Evolutionary conservation across 495 filamentous ascomycete species (phyloP), one percentile per base, ranked within the genome.

Genomic region (Letharia columbiana): DNA sequence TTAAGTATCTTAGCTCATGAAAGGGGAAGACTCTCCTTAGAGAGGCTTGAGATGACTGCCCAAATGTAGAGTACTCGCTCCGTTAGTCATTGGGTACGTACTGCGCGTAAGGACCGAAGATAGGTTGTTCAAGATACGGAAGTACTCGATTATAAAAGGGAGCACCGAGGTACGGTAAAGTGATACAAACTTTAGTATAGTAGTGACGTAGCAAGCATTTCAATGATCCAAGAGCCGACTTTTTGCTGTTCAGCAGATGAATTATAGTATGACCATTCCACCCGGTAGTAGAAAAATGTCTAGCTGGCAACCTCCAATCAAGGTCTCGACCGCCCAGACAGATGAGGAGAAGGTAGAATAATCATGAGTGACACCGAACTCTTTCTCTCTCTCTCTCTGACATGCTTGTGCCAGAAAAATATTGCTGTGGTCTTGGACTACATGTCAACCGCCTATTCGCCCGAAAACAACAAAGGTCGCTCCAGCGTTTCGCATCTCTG

Each of bases 361-460:
- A 8, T 40, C 40, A 37, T 12, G 8, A 45, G 39, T 37, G 39
- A 3, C 45, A 57, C 33, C 35, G 40, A 40, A n/a, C 41, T 39
- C 37, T 33, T 17, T 57, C 44, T 23, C 10, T 23, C 44, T 23
- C 10, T 23, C 40, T 33, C 23, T 52, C 42, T 56, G 3, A 20
- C 1, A 45, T 50, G 9, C 12, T 23, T 23, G 23, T n/a, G 8
- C 31, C 49, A 76, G 72, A 73, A 69, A 69, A 76, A 75, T 62
- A 75, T 76, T 52, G 72, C 68, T 39, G 56, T 74, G 6, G 73
- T 71, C 62, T 71, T 75, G 64, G 69, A 76, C 31, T 76, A 75
- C 71, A 76, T 75, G 74, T 64, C 65, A 39, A 72, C 75, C 33
- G 67, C 74, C 35, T 75, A 76, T 63, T 71, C 69, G 5, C 74